Base-by-base conservation (phyloP, 495 filamentous ascomycete genomes). In the Platismatia glauca region DNA sequence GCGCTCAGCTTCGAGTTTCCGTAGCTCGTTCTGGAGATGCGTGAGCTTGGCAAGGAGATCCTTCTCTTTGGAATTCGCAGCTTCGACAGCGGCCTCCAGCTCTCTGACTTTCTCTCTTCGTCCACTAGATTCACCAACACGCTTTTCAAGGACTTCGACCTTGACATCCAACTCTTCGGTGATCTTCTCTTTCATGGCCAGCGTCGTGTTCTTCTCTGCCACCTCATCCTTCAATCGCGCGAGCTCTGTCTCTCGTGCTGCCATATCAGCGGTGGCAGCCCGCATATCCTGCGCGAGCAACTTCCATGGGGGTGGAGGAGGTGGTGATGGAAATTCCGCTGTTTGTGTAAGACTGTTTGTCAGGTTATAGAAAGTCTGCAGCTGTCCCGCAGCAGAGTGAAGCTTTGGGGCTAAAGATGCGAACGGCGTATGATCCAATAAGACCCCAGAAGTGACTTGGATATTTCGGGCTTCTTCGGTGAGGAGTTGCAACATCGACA, bases 101-200 rank as follows among this genome's bases (percentile, higher is more conserved):
- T 87, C 85, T 34, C 77, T 78, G 59, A 91, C 87, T 29, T 77
- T 75, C 33, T 81, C 78, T 57, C 64, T 60, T 27, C 68, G 66
- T n/a, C 66, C 66, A 55, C 79, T 77, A 39, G 79, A 75, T 68
- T 89, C 87, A 38, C 87, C 82, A 16, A 89, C 83, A 66, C 95
- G 91, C 46, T 88, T 84, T 80, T 96, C 92, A 52, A 97, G 86
- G 7, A 90, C 89, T 73, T 97, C 94, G 69, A 96, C 93, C 72
- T 95, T 95, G 64, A 96, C 88, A 4, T 84, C 82, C 13, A 90
- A 81, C 38, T 89, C 89, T 66, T 88, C 86, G 24, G 90, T 76
- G 31, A 77, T 77, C 62, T 88, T 78, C 44, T 91, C 86, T 35
- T 83, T 80, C 52, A 86, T 75, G 12, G 84, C 84, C 67, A 84